Evolutionary conservation across 345 rosid genomes (phyloP), one percentile per base, ranked within the genome.

Genomic region (Heritiera littoralis): DNA sequence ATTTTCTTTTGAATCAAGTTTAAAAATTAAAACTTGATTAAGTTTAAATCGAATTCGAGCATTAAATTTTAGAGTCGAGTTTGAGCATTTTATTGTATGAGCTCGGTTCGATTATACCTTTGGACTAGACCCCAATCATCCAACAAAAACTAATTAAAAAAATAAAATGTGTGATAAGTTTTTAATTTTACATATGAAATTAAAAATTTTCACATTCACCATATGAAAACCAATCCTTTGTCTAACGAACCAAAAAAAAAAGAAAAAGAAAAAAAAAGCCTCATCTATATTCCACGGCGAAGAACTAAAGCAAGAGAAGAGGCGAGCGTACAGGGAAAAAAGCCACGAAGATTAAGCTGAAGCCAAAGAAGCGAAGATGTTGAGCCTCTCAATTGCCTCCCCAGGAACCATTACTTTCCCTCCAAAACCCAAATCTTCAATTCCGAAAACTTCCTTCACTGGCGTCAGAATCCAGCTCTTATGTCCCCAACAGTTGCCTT

Each of bases 351-450:
- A 20, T 8, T 52, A 6, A n/a, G 77, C 65, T 20, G 77, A 56
- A 58, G 32, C 2, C 18, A 7, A 10, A 20, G 12, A 56, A 65
- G 58, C 35, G 76, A 78, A 79, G 60, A 93, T 92, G 98, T 77
- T 89, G 84, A 82, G 90, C 76, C 83, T 90, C 78, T 87, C 97
- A 1, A 65, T 83, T 66, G 83, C 90, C 45, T 72, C 92, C 59
- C 87, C 91, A 76, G 49, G 86, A 14, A 68, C 85, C 43, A 66
- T 86, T 51, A 71, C 79, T 78, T 67, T 84, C 72, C 83, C 89
- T 68, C 81, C 87, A 23, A 80, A 85, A 20, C 84, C 87, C 51
- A 52, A 64, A 1, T 82, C 86, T 0, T 72, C 49, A 56, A 58
- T 72, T 32, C 79, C 85, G 10, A 87, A 81, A 75, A 86, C 95